Evolutionary conservation across 805 yeast genomes (phyloP).

Genomic region (Pichia scutulata): DNA sequence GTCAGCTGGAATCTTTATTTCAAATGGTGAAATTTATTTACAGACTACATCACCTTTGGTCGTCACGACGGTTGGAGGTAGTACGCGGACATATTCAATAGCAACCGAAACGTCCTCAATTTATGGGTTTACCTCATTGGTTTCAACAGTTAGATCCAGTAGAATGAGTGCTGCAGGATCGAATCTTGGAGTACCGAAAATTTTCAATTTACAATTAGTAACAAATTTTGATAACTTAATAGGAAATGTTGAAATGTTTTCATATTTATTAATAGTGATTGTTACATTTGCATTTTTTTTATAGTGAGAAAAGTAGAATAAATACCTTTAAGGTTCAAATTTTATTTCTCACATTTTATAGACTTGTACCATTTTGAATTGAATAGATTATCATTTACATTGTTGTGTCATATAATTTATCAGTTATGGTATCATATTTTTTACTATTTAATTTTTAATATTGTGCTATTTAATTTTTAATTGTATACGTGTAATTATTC

Average conservation of each 20-base stretch:
- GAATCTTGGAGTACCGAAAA: not conserved
- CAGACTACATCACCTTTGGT: constrained; percentile 10
- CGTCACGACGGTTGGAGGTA: not conserved
- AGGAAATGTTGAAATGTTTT: not conserved
- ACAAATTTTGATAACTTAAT: not conserved
- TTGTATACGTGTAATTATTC: too few relatives aligned
- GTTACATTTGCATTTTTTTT: not conserved
- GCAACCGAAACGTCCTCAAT: constrained; percentile 4
- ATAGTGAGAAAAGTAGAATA: not conserved
- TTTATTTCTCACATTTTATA: not conserved
- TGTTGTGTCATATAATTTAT: too few relatives aligned
- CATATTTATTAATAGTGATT: not conserved
- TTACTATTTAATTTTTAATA: too few relatives aligned
- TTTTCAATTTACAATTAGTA: not conserved
- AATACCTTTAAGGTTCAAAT: not conserved
- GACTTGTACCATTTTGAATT: too few relatives aligned
- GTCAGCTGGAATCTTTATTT: constrained; percentile 17
- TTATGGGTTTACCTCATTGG: constrained; percentile 11
- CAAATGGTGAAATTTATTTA: constrained; percentile 25
- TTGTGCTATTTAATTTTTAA: too few relatives aligned
- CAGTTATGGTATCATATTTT: not conserved
- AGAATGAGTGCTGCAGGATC: constrained; percentile 2
- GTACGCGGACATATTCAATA: not conserved
- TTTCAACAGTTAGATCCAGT: not conserved
- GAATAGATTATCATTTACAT: not conserved